Conservation (phyloP, 441 rosid genomes). For the Populus trichocarpa region DNA sequence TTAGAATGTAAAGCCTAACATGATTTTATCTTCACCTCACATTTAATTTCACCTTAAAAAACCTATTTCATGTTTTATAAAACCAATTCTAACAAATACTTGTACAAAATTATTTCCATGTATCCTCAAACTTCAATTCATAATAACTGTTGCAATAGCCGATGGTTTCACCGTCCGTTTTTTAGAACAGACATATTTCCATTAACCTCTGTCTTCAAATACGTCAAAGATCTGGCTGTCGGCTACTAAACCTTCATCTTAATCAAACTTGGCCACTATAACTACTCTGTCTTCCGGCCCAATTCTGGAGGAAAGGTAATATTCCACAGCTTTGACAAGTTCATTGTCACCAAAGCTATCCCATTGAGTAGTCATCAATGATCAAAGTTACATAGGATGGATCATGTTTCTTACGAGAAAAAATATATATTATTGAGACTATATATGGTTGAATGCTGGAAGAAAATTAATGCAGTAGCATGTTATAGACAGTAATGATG, state of each 20-base stretch:
- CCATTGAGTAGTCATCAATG: conserved; percentile 10
- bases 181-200: too few species aligned
- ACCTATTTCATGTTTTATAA: too few species aligned
- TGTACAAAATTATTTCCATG: too few species aligned
- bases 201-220: conserved; percentile 6
- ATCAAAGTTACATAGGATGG: conserved; percentile 8
- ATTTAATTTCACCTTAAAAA: too few species aligned
- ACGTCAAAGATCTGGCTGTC: neutral
- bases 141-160: neutral
- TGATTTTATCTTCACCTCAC: too few species aligned
- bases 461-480: conserved; percentile 6
- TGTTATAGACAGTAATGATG: neutral
- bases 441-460: conserved; percentile 3
- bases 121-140: neutral
- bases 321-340: conserved; percentile 4
- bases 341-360: conserved; percentile 6
- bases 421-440: neutral
- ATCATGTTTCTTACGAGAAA: neutral
- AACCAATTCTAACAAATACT: too few species aligned
- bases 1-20: too few species aligned
- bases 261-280: conserved; percentile 8
- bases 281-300: conserved; percentile 1
- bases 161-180: too few species aligned
- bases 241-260: neutral
- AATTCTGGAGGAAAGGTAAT: conserved; percentile 9